Conservation (phyloP, 1,284 basidiomycete species). For the Amylostereum areolatum region DNA sequence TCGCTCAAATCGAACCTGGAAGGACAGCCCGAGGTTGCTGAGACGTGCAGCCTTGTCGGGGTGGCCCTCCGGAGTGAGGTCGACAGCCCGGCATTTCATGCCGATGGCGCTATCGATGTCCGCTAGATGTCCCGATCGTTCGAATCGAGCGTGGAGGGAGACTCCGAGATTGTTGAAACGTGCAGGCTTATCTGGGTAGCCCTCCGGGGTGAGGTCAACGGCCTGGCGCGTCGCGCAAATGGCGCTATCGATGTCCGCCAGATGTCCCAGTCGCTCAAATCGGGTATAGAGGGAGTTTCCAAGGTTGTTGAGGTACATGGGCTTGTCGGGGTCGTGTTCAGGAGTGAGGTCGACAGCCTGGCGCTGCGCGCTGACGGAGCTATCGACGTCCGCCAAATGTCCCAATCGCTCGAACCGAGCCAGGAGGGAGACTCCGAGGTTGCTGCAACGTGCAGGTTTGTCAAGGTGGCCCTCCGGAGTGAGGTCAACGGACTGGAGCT, state of each 20-base stretch:
- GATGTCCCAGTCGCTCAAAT: constrained; percentile 12
- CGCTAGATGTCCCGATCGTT: not conserved
- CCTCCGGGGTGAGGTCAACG: not conserved
- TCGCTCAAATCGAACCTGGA: not conserved
- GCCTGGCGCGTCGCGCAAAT: not conserved
- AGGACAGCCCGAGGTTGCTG: not conserved
- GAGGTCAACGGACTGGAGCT: not conserved
- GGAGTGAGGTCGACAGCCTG: not conserved
- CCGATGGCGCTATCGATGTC: not conserved
- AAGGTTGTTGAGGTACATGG: not conserved
- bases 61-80: not conserved
- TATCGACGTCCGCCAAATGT: not conserved
- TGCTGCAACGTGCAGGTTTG: not conserved
- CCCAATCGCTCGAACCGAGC: not conserved
- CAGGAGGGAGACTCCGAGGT: not conserved
- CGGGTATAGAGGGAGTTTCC: constrained; percentile 18
- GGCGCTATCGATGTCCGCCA: constrained; percentile 21
- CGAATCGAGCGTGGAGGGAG: not conserved
- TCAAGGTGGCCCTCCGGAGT: not conserved
- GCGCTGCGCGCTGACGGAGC: not conserved
- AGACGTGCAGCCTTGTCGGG: not conserved
- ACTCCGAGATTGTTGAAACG: not conserved
- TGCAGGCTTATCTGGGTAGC: not conserved
- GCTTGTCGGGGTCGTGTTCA: not conserved
- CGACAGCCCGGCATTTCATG: not conserved